Evolutionary conservation across 2,329 filamentous ascomycete species (phyloP), one percentile per base, ranked within the genome.

Genomic region (Neospermospora avenae): DNA sequence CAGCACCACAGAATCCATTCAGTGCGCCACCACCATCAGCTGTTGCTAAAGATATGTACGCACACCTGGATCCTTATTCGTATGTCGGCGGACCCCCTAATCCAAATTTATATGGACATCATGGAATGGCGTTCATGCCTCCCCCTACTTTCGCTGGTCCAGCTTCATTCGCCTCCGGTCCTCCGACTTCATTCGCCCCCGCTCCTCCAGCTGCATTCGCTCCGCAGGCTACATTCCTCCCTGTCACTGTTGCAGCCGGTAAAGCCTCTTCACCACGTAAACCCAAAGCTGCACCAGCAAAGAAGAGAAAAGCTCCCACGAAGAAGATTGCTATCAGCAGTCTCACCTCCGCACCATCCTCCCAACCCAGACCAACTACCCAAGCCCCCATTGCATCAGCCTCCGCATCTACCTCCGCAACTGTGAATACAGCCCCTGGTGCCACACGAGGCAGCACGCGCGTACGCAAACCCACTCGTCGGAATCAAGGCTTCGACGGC

Each of bases 391-490:
- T 22, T 10, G 10, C 25, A 16, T 22, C 37, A 6, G 39, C 39
- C 3, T 34, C 41, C 25, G 10, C 53, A 8, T 22, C 53, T 7
- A 28, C 57, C 14, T 44, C 37, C 37, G 11, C 35, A 28, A 48
- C 48, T 4, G 31, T 45, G 20, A 45, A 60, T 31, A 54, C 42
- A 16, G 42, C 51, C 14, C 53, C 61, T 18, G 59, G 62, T 42
- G 63, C 61, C 14, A 58, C 59, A 20, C 59, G 66, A 49, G 60
- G 57, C 16, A 69, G 68, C 42, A 65, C 64, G 13, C 59, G 68
- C 42, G 60, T 61, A 8, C 56, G 66, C 35, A 65, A 65, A 31
- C 64, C 68, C 14, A 63, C 62, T 13, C 57, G 62, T 41, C 46
- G 54, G 6, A 57, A 63, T 4, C 52, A 62, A 45, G 63, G 59